Base-by-base conservation (phyloP, 106 monocot genomes). In the Dendrobium nobile region DNA sequence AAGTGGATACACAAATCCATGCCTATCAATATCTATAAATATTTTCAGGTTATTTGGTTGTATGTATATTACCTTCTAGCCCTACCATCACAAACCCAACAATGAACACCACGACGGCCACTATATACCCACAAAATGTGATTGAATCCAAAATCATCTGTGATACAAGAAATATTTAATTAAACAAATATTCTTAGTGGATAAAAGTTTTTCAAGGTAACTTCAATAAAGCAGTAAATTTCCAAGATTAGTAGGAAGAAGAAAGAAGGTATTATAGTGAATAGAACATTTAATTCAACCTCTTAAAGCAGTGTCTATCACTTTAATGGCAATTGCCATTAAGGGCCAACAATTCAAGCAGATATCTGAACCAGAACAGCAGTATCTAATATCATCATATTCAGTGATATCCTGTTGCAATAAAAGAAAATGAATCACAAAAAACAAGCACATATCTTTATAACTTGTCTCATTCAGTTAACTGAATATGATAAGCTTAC, bases 71-170 rank as follows among this genome's bases (percentile, higher is more conserved):
- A 99, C 98, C 89, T 95, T 93, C 98, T 93, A 47, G 95, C 98
- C 84, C 85, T 92, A n/a, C 87, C 45, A 88, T 99, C 98, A 85
- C 98, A 99, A 17, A 99, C 93, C 98, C 98, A 99, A 79, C 98
- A 99, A 86, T 99, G 98, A 75, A 99, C 92, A 78, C 98, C 98
- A 87, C 98, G 98, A 19, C 98, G 87, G 5, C 98, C 98, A 87
- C 98, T 99, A 72, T 87, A 99, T 72, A 95, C 98, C 98, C 98
- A 99, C 47, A 99, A 77, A 54, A 99, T 95, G 76, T 99, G 98
- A 81, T 85, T 88, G 83, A 99, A 99, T 79, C 98, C 98, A 88
- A 99, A 99, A 91, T 95, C 98, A 88, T 95, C 98, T 99, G 84
- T 51, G 51, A 27, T 41, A 24, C 26, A 79, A 82, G 40, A 28